Evolutionary conservation across 106 monocot genomes (phyloP).

Genomic region (Platanthera guangdongensis): DNA sequence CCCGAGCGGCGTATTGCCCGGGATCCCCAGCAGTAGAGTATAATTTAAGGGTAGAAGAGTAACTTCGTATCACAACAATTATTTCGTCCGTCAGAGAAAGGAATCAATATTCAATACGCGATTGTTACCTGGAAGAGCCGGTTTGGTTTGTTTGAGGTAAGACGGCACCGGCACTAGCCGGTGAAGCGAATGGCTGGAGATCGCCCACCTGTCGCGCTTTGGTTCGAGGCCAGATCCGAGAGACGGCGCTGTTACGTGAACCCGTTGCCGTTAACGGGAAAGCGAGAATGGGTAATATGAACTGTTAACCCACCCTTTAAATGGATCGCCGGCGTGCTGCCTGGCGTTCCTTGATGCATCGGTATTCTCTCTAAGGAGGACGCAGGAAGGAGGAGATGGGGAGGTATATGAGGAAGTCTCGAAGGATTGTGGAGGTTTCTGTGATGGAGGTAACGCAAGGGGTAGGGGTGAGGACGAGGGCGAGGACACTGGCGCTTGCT

Average conservation of each 20-base stretch:
- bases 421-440: neutral
- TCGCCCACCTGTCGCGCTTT: neutral
- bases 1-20: neutral
- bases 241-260: constrained; percentile 9
- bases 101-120: neutral
- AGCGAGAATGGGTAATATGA: neutral
- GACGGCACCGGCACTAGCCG: neutral
- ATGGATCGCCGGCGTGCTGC: constrained; percentile 4
- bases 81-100: neutral
- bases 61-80: neutral
- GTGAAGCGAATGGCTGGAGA: neutral
- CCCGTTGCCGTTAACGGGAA: constrained; percentile 22
- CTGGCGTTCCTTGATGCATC: constrained; percentile 2
- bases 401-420: constrained; percentile 14
- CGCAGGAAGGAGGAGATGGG: neutral
- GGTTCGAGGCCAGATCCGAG: constrained; percentile 14
- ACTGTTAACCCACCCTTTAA: neutral
- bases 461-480: constrained; percentile 19
- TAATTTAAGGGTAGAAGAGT: neutral
- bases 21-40: neutral
- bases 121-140: neutral
- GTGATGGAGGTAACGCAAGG: constrained; percentile 12
- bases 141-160: neutral
- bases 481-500: constrained; percentile 18
- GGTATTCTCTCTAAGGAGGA: neutral